A percentile compares a stretch with the other conserved stretches of the same genome.
Conservation (phyloP, 2,329 filamentous ascomycete species). For the Colletotrichum eremochloae region DNA sequence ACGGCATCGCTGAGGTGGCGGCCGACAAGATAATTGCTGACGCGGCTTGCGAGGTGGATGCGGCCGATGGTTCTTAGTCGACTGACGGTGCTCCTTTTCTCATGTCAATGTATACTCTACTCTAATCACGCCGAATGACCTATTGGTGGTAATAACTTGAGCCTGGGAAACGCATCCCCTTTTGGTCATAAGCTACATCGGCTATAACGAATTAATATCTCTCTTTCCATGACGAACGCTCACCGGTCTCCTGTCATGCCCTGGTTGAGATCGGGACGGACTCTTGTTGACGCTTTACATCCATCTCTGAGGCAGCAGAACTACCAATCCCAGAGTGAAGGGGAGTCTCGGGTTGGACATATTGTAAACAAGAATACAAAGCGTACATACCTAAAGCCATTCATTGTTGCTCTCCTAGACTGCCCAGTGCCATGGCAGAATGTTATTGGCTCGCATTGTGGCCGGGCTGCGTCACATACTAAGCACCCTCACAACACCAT, state of each 20-base stretch:
- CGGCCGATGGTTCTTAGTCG: not conserved
- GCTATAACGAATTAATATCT: not conserved
- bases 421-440: no score
- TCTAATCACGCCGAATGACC: not conserved
- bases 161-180: not conserved
- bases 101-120: not conserved
- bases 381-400: no score
- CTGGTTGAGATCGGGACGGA: no score
- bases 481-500: not conserved
- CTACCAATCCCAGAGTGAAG: no score
- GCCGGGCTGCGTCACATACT: not conserved
- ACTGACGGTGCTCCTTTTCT: not conserved
- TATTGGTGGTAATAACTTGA: not conserved
- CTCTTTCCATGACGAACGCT: no score
- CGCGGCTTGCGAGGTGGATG: not conserved
- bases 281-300: no score
- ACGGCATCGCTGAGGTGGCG: constrained; percentile 64
- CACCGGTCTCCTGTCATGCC: no score
- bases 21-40: constrained; percentile 46
- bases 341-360: no score
- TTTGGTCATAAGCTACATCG: no score
- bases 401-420: no score
- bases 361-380: no score
- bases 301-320: no score
- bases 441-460: not conserved